phyloP scores from a whole-genome alignment of 805 yeast genomes.

The Candida orba region DNA sequence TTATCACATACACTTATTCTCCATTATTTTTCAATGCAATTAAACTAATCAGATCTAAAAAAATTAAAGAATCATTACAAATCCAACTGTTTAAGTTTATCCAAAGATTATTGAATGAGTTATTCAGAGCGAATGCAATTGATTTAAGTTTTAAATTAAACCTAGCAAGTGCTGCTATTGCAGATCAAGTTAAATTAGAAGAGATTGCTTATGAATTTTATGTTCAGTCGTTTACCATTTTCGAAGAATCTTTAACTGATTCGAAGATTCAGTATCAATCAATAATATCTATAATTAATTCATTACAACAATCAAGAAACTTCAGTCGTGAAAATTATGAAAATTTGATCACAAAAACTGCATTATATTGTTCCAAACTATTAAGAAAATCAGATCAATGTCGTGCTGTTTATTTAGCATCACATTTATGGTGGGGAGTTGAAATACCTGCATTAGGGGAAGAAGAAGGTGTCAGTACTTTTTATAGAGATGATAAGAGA shows the following conservation, averaged over 20 bases:
- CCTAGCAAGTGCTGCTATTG: conserved; percentile 61
- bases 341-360: conserved; percentile 72
- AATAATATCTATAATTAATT: conserved; percentile 40
- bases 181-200: conserved; percentile 68
- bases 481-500: conserved; percentile 51
- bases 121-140: conserved; percentile 33
- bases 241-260: conserved; percentile 58
- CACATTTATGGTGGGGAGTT: conserved; percentile 93
- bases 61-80: conserved; percentile 22
- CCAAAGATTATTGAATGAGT: conserved; percentile 61
- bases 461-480: conserved; percentile 35
- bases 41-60: conserved; percentile 41
- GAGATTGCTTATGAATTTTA: conserved; percentile 82
- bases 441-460: conserved; percentile 45
- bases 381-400: conserved; percentile 93
- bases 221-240: conserved; percentile 79
- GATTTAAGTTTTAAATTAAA: conserved; percentile 37
- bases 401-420: conserved; percentile 77
- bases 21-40: conserved; percentile 60
- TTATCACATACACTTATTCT: conserved; percentile 62
- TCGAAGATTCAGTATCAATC: conserved; percentile 49
- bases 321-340: conserved; percentile 67
- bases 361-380: conserved; percentile 81
- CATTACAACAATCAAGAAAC: conserved; percentile 44
- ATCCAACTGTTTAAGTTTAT: conserved; percentile 58